Conservation (phyloP, 768 basidiomycete genomes). For the Termitomyces bulborhizus region DNA sequence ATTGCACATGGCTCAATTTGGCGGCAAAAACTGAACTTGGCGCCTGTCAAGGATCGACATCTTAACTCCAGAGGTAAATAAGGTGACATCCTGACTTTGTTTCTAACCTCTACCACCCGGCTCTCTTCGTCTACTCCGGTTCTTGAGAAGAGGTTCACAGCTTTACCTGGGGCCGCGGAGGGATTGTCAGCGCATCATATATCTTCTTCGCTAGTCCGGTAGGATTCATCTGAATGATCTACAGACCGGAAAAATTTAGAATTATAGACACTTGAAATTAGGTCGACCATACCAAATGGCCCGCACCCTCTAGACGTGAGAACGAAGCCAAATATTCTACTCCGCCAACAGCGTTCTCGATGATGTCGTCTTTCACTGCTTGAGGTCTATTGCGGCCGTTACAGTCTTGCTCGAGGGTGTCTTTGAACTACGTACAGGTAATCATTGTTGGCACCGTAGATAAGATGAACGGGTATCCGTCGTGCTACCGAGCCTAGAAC, state of each 20-base stretch:
- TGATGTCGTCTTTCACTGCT: slow-evolving; percentile 29
- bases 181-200: slow-evolving; percentile 27
- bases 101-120: not conserved
- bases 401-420: not conserved
- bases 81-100: not conserved
- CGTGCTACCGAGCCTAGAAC: slow-evolving; percentile 24
- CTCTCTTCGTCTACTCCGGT: not conserved
- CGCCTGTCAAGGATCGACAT: too few species aligned
- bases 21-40: too few species aligned
- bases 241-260: not conserved
- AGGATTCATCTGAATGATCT: slow-evolving; percentile 27
- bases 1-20: not conserved
- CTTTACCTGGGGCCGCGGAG: slow-evolving; percentile 1
- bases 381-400: slow-evolving; percentile 21
- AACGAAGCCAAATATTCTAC: slow-evolving; percentile 29
- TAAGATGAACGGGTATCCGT: slow-evolving; percentile 35
- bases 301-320: slow-evolving; percentile 29
- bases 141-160: slow-evolving; percentile 1
- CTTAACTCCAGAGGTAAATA: too few species aligned
- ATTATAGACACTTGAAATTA: not conserved
- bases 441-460: slow-evolving; percentile 41
- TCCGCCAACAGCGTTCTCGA: slow-evolving; percentile 29
- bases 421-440: slow-evolving; percentile 25
- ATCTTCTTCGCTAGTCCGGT: slow-evolving; percentile 25
- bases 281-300: slow-evolving; percentile 31